A percentile compares a stretch with the other conserved stretches of the same genome.
Conservation (phyloP, 768 basidiomycete genomes). For the Lactarius sanguifluus region DNA sequence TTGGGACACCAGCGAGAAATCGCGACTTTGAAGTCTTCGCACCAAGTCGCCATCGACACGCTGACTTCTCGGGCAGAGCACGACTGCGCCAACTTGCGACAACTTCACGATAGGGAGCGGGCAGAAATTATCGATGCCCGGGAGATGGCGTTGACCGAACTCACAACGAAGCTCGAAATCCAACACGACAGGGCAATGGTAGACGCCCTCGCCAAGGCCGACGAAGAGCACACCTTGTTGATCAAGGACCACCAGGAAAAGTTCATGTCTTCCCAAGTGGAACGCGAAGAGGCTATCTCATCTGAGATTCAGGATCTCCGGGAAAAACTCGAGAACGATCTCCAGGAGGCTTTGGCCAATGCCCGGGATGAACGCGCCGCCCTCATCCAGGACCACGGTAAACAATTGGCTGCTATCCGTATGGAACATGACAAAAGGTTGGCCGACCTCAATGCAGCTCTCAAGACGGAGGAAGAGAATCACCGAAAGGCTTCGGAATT, state of each 20-base stretch:
- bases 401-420: constrained; percentile 12
- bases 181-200: constrained; percentile 26
- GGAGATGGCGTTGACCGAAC: constrained; percentile 41
- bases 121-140: constrained; percentile 45
- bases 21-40: constrained; percentile 47
- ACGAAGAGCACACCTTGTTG: constrained; percentile 38
- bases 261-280: constrained; percentile 41
- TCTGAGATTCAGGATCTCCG: constrained; percentile 8
- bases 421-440: constrained; percentile 22
- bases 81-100: constrained; percentile 39
- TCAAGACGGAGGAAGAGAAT: constrained; percentile 41
- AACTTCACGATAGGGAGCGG: constrained; percentile 44
- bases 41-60: constrained; percentile 43
- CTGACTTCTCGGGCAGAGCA: constrained; percentile 37
- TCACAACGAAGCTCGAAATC: constrained; percentile 13
- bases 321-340: constrained; percentile 15
- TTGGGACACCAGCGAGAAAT: constrained; percentile 57
- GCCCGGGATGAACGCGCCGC: constrained; percentile 8
- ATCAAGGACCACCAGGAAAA: constrained; percentile 43
- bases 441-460: constrained; percentile 40
- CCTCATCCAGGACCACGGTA: constrained; percentile 10
- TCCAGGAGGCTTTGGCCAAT: constrained; percentile 11
- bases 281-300: constrained; percentile 48
- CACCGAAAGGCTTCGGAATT: constrained; percentile 42
- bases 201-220: constrained; percentile 31